Conservation (phyloP, 345 rosid genomes). For the Corchorus olitorius region DNA sequence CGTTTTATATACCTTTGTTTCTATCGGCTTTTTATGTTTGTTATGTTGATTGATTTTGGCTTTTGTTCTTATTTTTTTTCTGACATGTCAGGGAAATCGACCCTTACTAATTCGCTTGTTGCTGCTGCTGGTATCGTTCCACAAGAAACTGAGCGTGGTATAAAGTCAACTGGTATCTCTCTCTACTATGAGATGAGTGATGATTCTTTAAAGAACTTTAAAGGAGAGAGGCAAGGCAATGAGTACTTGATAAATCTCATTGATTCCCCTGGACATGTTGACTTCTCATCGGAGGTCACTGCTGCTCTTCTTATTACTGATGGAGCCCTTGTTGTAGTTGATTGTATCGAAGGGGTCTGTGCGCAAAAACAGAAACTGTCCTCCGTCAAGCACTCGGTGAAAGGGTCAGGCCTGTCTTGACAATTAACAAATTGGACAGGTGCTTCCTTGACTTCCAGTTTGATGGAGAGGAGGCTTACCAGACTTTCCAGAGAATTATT, state of each 20-base stretch:
- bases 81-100: conserved; percentile 42
- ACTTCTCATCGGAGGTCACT: too few species aligned
- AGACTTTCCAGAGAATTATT: conserved; percentile 66
- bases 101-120: conserved; percentile 54
- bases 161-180: conserved; percentile 68
- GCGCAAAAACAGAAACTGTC: conserved; percentile 61
- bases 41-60: not conserved
- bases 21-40: not conserved
- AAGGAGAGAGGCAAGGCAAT: too few species aligned
- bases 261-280: too few species aligned
- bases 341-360: conserved; percentile 71
- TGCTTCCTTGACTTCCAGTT: conserved; percentile 85
- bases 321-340: conserved; percentile 66
- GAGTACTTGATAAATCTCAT: too few species aligned
- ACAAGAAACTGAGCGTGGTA: conserved; percentile 75
- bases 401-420: conserved; percentile 71
- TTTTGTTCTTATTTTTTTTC: not conserved
- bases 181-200: conserved; percentile 36
- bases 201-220: too few species aligned
- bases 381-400: conserved; percentile 62
- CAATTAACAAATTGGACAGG: conserved; percentile 84
- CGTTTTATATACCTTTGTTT: not conserved
- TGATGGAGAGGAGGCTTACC: not conserved
- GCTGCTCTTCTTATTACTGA: conserved; percentile 62
- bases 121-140: conserved; percentile 74